Evolutionary conservation across 495 filamentous ascomycete genomes (phyloP).

Genomic region (Talaromyces trachyspermus): DNA sequence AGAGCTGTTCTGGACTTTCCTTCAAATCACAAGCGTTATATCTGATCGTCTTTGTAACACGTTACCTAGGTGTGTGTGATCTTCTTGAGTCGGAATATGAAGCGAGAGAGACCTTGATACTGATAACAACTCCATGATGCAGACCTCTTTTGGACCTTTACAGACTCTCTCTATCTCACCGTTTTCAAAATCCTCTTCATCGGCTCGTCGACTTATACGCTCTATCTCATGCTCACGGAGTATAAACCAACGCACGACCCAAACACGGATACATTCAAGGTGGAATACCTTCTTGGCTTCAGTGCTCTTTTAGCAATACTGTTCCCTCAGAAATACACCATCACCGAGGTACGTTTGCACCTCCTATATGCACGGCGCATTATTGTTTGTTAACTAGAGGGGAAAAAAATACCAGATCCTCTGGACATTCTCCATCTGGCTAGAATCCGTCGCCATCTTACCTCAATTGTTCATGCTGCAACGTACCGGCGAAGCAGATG

Average conservation of each 20-base stretch:
- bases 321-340: conserved; percentile 74
- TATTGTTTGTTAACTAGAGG: too few relatives aligned
- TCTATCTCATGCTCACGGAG: conserved; percentile 93
- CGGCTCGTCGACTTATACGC: conserved; percentile 75
- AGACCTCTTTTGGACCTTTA: conserved; percentile 88
- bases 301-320: conserved; percentile 71
- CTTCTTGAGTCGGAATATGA: neutral
- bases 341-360: conserved; percentile 44
- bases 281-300: conserved; percentile 80
- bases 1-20: conserved; percentile 95
- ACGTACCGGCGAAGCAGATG: conserved; percentile 93
- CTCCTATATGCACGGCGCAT: too few relatives aligned
- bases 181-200: conserved; percentile 96
- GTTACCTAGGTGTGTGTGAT: conserved; percentile 69
- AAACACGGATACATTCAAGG: conserved; percentile 92
- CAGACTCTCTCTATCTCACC: conserved; percentile 76
- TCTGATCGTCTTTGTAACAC: conserved; percentile 82
- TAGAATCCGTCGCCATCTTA: conserved; percentile 91
- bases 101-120: too few relatives aligned
- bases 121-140: too few relatives aligned
- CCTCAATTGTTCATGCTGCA: conserved; percentile 98
- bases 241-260: conserved; percentile 96
- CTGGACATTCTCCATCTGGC: conserved; percentile 97
- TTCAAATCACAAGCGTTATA: conserved; percentile 97
- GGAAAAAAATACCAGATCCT: conserved; percentile 54